Evolutionary conservation across 2,329 filamentous ascomycete genomes (phyloP).

Genomic region (Bimuria novae-zelandiae): DNA sequence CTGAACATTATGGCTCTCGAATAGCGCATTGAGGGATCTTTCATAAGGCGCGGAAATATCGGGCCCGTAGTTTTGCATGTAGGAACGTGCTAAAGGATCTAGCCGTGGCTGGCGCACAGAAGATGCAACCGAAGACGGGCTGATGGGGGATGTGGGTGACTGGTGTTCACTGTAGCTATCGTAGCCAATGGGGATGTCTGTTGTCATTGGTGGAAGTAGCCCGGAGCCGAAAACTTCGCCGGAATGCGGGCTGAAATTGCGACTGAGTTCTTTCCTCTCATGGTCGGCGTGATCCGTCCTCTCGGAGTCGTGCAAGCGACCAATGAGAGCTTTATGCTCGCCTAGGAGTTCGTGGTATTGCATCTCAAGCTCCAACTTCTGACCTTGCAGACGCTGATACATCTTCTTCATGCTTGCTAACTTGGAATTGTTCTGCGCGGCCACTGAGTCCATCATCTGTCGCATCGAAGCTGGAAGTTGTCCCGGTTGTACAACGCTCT

Average conservation of each 20-base stretch:
- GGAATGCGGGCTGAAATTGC: conserved; percentile 33
- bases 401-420: conserved; percentile 57
- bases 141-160: conserved; percentile 33
- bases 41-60: conserved; percentile 38
- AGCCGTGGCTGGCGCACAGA: conserved; percentile 32
- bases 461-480: conserved; percentile 49
- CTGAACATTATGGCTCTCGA: conserved; percentile 25
- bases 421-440: conserved; percentile 54
- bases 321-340: conserved; percentile 35
- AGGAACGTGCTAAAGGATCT: conserved; percentile 31
- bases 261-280: conserved; percentile 24
- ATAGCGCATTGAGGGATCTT: conserved; percentile 35
- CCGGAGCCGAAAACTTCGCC: conserved; percentile 26
- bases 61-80: conserved; percentile 27
- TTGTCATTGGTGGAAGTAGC: conserved; percentile 30
- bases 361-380: conserved; percentile 57
- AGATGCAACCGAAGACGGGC: conserved; percentile 23
- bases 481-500: conserved; percentile 31
- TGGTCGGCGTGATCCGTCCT: conserved; percentile 15
- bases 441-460: conserved; percentile 54
- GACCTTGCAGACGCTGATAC: conserved; percentile 55
- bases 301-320: conserved; percentile 29
- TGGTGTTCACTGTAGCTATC: conserved; percentile 36
- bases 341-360: conserved; percentile 49
- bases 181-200: conserved; percentile 30